Percentiles rank a stretch among this genome's conserved stretches.
phyloP scores from a whole-genome alignment of 2,329 filamentous ascomycete species.

The Atkinsonella texensis region DNA sequence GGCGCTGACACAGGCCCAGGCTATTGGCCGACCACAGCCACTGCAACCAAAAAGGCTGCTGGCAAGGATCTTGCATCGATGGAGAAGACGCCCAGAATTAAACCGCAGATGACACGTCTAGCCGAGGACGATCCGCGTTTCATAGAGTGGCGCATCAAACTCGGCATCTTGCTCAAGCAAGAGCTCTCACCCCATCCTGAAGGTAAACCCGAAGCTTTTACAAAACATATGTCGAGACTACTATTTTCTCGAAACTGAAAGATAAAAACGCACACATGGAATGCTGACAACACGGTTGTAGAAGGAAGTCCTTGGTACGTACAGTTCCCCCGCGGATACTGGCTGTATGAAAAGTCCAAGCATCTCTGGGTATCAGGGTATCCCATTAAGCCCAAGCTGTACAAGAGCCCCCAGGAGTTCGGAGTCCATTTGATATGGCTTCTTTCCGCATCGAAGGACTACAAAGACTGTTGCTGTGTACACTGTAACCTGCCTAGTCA shows the following conservation, averaged over 20 bases:
- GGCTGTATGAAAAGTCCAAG: constrained; percentile 35
- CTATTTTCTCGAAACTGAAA: too few relatives aligned
- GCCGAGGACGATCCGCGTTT: constrained; percentile 31
- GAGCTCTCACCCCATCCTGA: constrained; percentile 29
- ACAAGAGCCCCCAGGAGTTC: constrained; percentile 41
- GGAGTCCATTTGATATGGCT: constrained; percentile 41
- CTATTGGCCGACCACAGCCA: constrained; percentile 27
- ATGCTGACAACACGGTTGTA: constrained; percentile 10
- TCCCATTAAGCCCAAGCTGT: constrained; percentile 34
- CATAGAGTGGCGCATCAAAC: constrained; percentile 32
- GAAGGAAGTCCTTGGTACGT: constrained; percentile 33
- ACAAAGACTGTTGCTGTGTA: constrained; percentile 38
- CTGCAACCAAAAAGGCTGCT: constrained; percentile 22
- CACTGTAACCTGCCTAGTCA: constrained; percentile 29
- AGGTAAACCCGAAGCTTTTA: constrained; percentile 14
- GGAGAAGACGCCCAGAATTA: constrained; percentile 26
- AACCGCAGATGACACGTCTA: constrained; percentile 32
- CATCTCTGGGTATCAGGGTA: constrained; percentile 39
- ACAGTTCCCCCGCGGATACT: constrained; percentile 32
- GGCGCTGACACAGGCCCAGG: constrained; percentile 32
- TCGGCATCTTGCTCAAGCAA: constrained; percentile 33
- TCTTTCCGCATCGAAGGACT: constrained; percentile 33
- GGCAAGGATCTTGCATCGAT: constrained; percentile 19
- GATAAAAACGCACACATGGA: neutral
- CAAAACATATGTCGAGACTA: too few relatives aligned